Evolutionary conservation across 805 yeast species (phyloP).

Genomic region (Saccharomycopsis capsularis): DNA sequence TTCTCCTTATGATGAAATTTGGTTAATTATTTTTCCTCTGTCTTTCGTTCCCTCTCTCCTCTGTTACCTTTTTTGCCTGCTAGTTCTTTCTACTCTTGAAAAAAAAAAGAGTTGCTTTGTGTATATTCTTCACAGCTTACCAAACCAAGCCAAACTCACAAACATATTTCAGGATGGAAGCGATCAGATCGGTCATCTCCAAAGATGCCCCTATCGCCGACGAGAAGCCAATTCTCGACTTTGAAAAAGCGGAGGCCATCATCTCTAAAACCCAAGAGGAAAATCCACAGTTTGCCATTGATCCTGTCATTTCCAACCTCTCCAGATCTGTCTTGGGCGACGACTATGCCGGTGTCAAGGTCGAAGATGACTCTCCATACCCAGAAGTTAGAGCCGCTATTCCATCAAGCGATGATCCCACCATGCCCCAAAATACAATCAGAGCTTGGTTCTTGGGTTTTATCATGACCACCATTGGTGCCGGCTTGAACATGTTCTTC

Average conservation of each 20-base stretch:
- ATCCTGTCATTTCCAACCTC: conserved; percentile 20
- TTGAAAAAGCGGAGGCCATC: conserved; percentile 18
- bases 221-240: conserved; percentile 10
- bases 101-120: too few relatives aligned
- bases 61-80: not conserved
- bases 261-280: conserved; percentile 11
- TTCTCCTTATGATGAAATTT: too few relatives aligned
- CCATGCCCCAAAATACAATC: conserved; percentile 43
- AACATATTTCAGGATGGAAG: conserved; percentile 10
- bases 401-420: conserved; percentile 45
- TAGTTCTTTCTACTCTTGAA: not conserved
- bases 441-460: conserved; percentile 49
- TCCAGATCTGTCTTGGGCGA: conserved; percentile 24
- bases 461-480: conserved; percentile 45
- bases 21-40: not conserved
- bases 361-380: conserved; percentile 34
- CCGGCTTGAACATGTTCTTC: conserved; percentile 51
- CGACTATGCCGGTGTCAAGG: conserved; percentile 33
- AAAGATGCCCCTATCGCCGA: conserved; percentile 10
- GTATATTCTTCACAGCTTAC: too few relatives aligned
- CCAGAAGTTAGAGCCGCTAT: conserved; percentile 57
- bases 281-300: conserved; percentile 14
- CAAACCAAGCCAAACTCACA: too few relatives aligned
- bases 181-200: conserved; percentile 10
- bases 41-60: not conserved